Conservation (phyloP, 2,329 filamentous ascomycete genomes). For the Neopestalotiopsis sp. region DNA sequence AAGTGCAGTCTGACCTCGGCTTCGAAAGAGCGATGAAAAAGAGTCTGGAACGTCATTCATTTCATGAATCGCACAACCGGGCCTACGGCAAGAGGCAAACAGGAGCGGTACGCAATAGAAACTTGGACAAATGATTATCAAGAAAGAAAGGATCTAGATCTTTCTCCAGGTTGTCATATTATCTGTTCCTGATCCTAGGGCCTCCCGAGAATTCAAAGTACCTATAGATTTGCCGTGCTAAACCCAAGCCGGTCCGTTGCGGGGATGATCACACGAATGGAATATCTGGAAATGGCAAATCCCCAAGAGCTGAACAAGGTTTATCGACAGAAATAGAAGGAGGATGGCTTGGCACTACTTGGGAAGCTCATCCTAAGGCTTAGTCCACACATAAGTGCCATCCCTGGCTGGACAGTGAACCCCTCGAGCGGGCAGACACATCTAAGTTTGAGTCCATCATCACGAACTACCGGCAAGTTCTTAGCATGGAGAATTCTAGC, state of each 20-base stretch:
- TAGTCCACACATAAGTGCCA: not conserved
- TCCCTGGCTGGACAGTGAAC: not conserved
- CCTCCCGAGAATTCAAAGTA: not conserved
- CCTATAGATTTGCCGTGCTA: not conserved
- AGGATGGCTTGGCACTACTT: not conserved
- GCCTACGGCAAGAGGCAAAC: not conserved
- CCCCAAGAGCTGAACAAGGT: not conserved
- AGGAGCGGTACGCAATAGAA: not conserved
- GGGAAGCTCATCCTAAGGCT: not conserved
- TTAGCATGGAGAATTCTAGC: no score
- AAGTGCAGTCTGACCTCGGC: not conserved
- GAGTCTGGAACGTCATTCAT: not conserved
- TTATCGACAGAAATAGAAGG: not conserved
- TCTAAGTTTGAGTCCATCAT: no score
- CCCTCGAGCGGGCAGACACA: not conserved
- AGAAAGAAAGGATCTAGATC: not conserved
- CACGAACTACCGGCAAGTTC: no score
- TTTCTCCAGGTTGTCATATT: not conserved
- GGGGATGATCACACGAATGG: not conserved
- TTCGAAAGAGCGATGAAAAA: not conserved
- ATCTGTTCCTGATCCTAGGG: not conserved
- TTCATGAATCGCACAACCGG: not conserved
- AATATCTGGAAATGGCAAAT: not conserved
- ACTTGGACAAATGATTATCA: not conserved
- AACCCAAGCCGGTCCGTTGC: not conserved